Evolutionary conservation across 192 early-diverging fungal species (phyloP), one percentile per base, ranked within the genome.

Genomic region (Phlyctochytrium bullatum): DNA sequence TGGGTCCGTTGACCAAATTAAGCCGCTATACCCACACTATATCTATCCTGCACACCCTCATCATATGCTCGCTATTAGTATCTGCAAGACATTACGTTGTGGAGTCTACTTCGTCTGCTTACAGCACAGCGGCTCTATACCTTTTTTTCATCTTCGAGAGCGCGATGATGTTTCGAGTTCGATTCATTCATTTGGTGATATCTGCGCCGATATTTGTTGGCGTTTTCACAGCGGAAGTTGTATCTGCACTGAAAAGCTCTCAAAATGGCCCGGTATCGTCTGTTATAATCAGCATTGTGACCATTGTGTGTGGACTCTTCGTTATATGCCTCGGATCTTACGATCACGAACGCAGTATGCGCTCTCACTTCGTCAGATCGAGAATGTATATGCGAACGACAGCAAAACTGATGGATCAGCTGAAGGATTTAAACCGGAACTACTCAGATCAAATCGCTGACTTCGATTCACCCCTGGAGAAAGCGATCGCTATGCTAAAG

Each of bases 391-490:
- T 64, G 47, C 70, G 74, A 61, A 68, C 68, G 36, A 81, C 76
- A 34, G 75, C 65, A 14, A 78, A 78, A 53, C 67, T 81, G 31
- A 73, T 63, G 40, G 68, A 78, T 58, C 80, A 82, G 67, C 70
- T 82, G 23, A 71, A 66, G 23, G 62, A 52, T 20, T 61, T 82
- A 25, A 71, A 75, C 29, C 78, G 71, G 35, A 61, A 53, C 14
- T 82, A 75, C 67, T 68, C 61, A 6, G 36, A 71, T 24, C 73
- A 78, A 52, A 77, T 64, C 12, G 72, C 60, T 34, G 71, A 73
- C 34, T 52, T 83, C 2, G 78, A 83, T 36, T 78, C 81, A 14
- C 81, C 81, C 10, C 66, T 83, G 0, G 81, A 83, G 65, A 74
- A 77, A 36, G 61, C 64, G 20, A 66, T 83, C 34, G 71, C 78